phyloP scores from a whole-genome alignment of 2,329 filamentous ascomycete genomes.

The Purpureocillium takamizusanense region DNA sequence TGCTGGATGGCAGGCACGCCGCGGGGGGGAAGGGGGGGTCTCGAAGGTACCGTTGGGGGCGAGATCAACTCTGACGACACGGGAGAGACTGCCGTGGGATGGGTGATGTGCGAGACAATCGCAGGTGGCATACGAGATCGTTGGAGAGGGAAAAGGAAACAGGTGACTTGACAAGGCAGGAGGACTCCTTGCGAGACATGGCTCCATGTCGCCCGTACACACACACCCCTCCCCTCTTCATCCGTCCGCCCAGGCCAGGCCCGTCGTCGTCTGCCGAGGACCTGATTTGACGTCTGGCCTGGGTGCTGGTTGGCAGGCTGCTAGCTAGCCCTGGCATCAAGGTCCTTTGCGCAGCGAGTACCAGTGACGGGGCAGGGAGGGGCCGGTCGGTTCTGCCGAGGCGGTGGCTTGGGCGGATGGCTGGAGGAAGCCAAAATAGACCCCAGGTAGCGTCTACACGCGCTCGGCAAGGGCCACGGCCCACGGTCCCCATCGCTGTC shows the following conservation, averaged over 20 bases:
- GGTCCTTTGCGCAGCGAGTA: constrained; percentile 11
- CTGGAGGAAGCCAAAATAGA: constrained; percentile 5
- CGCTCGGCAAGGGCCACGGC: constrained; percentile 1
- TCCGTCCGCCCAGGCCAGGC: constrained; percentile 13
- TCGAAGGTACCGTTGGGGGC: constrained; percentile 12
- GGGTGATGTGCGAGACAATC: constrained; percentile 8
- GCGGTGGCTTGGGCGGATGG: constrained; percentile 3
- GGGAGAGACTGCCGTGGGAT: constrained; percentile 8
- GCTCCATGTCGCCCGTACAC: no score
- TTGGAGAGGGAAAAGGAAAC: not conserved
- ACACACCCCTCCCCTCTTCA: constrained; percentile 1
- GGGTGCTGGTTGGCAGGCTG: no score
- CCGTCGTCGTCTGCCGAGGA: constrained; percentile 24
- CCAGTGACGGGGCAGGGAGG: constrained; percentile 14
- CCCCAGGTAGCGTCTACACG: constrained; percentile 5
- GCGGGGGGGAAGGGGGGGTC: constrained; percentile 7
- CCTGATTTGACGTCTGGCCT: no score
- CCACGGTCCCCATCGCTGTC: not conserved
- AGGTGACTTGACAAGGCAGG: not conserved
- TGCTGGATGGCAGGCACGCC: constrained; percentile 10
- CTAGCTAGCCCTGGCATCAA: no score
- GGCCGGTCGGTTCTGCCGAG: constrained; percentile 5
- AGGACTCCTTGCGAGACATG: constrained; percentile 1
- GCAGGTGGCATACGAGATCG: constrained; percentile 7
- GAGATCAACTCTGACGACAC: constrained; percentile 11